These are phyloP conservation scores for Trichoderma sp. DNA, from an alignment of 2,329 filamentous ascomycete genomes.

Conservation along the genomic window DNA sequence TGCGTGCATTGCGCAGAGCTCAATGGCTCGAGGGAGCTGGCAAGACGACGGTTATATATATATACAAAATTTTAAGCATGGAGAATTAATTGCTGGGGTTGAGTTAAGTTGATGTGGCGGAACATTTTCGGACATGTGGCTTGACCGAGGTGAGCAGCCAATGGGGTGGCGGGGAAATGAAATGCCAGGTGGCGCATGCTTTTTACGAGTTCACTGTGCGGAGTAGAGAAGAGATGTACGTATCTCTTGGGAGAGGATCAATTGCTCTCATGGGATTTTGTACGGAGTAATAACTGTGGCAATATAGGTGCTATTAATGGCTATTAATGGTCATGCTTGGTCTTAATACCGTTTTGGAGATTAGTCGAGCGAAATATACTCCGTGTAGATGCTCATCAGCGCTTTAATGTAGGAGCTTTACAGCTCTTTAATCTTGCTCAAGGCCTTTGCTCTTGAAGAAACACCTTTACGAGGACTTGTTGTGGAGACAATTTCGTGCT, in stretches of 20 bases:
- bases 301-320: neutral
- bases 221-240: too few species aligned
- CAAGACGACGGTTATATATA: neutral
- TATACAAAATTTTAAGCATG: neutral
- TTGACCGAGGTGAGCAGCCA: conserved; percentile 19
- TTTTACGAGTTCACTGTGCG: neutral
- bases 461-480: too few species aligned
- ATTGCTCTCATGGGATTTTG: too few species aligned
- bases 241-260: neutral
- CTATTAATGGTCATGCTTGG: too few species aligned
- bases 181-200: neutral
- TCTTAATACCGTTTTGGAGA: neutral
- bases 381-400: neutral
- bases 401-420: neutral
- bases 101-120: neutral
- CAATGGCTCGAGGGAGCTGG: neutral
- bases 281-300: neutral
- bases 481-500: neutral
- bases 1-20: conserved; percentile 32
- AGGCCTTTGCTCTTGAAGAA: neutral
- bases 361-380: neutral
- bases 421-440: neutral
- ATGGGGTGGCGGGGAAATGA: neutral
- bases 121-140: conserved; percentile 9
- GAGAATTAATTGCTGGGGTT: neutral